Evolutionary conservation across 2,329 filamentous ascomycete species (phyloP).

Genomic region (Alternaria triticina): DNA sequence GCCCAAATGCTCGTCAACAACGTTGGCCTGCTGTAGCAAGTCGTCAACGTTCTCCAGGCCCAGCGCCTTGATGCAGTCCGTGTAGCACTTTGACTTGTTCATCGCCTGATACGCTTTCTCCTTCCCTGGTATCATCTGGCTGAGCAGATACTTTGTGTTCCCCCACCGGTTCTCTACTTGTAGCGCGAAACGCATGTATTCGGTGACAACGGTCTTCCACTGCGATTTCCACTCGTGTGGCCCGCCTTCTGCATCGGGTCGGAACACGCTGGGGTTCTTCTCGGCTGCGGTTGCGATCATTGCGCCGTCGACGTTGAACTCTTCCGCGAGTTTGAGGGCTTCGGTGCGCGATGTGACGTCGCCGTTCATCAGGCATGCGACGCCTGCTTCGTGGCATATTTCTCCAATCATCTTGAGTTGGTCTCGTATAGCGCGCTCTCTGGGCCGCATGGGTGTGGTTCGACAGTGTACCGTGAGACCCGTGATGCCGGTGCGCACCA

Average conservation of each 20-base stretch:
- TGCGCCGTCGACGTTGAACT: slow-evolving; percentile 88
- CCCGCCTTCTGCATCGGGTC: slow-evolving; percentile 71
- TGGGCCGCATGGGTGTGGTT: slow-evolving; percentile 92
- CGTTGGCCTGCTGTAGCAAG: slow-evolving; percentile 67
- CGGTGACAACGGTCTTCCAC: slow-evolving; percentile 79
- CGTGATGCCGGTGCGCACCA: slow-evolving; percentile 88
- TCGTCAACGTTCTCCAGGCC: slow-evolving; percentile 69
- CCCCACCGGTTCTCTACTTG: slow-evolving; percentile 84
- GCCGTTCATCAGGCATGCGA: slow-evolving; percentile 95
- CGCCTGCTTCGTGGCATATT: slow-evolving; percentile 81
- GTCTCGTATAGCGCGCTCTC: slow-evolving; percentile 83
- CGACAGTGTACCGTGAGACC: slow-evolving; percentile 94
- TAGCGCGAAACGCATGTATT: slow-evolving; percentile 76
- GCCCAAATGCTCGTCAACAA: slow-evolving; percentile 68
- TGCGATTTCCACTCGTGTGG: slow-evolving; percentile 57
- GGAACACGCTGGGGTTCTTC: slow-evolving; percentile 88
- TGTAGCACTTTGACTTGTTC: slow-evolving; percentile 72
- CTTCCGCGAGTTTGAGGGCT: slow-evolving; percentile 71
- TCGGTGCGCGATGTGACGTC: slow-evolving; percentile 81
- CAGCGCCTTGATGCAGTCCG: slow-evolving; percentile 69
- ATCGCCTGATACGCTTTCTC: slow-evolving; percentile 67
- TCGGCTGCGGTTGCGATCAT: slow-evolving; percentile 98
- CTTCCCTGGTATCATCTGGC: slow-evolving; percentile 86
- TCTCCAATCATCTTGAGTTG: slow-evolving; percentile 84
- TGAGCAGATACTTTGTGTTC: slow-evolving; percentile 91